phyloP scores from a whole-genome alignment of 345 rosid genomes.

The Clausena lansium region DNA sequence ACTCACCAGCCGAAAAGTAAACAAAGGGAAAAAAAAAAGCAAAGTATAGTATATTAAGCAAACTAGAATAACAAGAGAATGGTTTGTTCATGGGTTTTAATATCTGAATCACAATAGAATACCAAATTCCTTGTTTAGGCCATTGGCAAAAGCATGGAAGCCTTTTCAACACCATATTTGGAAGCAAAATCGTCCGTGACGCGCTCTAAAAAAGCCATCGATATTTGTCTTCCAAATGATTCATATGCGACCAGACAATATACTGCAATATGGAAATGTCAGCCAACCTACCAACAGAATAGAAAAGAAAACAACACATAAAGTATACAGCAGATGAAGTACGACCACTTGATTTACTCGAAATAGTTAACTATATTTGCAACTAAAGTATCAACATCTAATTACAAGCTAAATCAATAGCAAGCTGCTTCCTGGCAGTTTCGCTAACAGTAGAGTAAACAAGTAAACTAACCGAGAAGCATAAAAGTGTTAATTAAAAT shows the following conservation, averaged over 20 bases:
- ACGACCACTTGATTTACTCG: background rate
- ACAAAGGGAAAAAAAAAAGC: too few relatives aligned
- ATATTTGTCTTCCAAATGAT: constrained; percentile 51
- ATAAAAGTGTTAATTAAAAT: too few relatives aligned
- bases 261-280: constrained; percentile 37
- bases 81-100: background rate
- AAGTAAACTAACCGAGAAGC: too few relatives aligned
- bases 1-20: too few relatives aligned
- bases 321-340: background rate
- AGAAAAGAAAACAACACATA: background rate
- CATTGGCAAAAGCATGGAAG: constrained; percentile 43
- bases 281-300: constrained; percentile 14
- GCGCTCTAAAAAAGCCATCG: constrained; percentile 62
- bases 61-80: background rate
- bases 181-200: constrained; percentile 51
- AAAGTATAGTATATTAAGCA: background rate
- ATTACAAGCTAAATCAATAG: background rate
- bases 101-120: constrained; percentile 1
- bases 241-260: constrained; percentile 67
- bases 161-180: constrained; percentile 53
- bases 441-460: background rate
- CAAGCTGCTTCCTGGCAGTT: background rate
- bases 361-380: too few relatives aligned
- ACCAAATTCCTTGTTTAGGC: constrained; percentile 58
- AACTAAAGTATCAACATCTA: background rate